These are phyloP conservation scores for Talaromyces thailandensis DNA, from an alignment of 495 filamentous ascomycete genomes.

Conservation along the genomic window DNA sequence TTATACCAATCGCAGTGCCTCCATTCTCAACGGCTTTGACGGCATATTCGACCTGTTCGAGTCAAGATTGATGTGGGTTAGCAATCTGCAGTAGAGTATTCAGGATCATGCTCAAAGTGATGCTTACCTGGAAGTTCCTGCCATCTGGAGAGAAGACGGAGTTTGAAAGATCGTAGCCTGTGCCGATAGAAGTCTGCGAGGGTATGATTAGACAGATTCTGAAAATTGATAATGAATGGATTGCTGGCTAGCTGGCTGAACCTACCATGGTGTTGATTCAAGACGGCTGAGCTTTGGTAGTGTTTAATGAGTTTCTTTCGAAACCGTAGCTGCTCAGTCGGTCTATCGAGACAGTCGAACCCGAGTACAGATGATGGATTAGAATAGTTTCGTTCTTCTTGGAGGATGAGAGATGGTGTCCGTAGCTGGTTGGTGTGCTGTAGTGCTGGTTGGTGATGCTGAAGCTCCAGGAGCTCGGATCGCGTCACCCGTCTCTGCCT, in stretches of 20 bases:
- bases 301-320: neutral
- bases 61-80: neutral
- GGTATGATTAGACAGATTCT: constrained; percentile 7
- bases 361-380: neutral
- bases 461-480: constrained; percentile 3
- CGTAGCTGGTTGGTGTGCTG: neutral
- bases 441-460: neutral
- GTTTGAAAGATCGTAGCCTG: constrained; percentile 97
- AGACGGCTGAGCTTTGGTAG: constrained; percentile 6
- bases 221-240: constrained; percentile 4
- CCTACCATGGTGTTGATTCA: constrained; percentile 7
- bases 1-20: constrained; percentile 90
- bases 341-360: neutral
- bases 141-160: constrained; percentile 99
- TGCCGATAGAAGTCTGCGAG: constrained; percentile 92
- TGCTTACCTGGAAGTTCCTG: constrained; percentile 81
- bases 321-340: neutral
- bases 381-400: neutral
- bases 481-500: constrained; percentile 2
- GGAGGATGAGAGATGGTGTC: neutral
- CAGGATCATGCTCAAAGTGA: constrained; percentile 1
- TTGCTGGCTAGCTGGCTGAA: neutral
- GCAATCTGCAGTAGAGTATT: neutral
- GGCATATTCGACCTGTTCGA: constrained; percentile 78
- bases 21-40: constrained; percentile 98